Base-by-base conservation (phyloP, 805 yeast species). In the Candida multigemmis region DNA sequence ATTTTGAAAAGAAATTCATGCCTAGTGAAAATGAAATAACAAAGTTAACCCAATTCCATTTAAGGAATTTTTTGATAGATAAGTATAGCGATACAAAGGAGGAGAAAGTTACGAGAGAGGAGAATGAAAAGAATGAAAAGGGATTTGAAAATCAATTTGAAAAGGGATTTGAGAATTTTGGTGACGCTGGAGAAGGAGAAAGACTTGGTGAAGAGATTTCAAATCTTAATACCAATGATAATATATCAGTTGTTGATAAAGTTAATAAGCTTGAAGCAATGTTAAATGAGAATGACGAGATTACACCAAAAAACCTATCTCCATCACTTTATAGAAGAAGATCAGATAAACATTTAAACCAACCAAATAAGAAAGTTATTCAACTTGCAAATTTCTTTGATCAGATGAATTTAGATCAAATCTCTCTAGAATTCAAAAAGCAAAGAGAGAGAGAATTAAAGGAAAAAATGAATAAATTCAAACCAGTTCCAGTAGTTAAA, bases 21-120 rank as follows among this genome's bases (percentile, higher is more conserved):
- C 97, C 97, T 1, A 75, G 94, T 6, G 97, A 91, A 49, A 83
- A 78, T 42, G 98, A 91, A 64, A 82, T 91, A 38, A 77, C 94
- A 4, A 67, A 84, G 36, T 82, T 91, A 23, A 87, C 98, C 2
- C 81, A 94, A 4, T 77, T 78, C 40, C 97, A 89, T 46, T 58
- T 89, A 42, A 74, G 77, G 34, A 80, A 77, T 38, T 64, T 87
- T 25, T 76, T 89, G 38, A 53, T 71, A 42, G 86, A 76, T 30
- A 66, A 64, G 30, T 52, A 60, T 21, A 47, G 35, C 23, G 31
- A 38, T 9, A 44, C 7, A 7, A 17, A 17, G 10, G 19, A 17
- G 20, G 16, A 25, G 21, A 14, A 32, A 12, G 5, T 25, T 22
- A 10, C 28, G 27, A 35, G 33, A n/a, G 38, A 40, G 16, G 35